Evolutionary conservation across 1,139 yeast species (phyloP).

Genomic region (Tardiomyces blankii): DNA sequence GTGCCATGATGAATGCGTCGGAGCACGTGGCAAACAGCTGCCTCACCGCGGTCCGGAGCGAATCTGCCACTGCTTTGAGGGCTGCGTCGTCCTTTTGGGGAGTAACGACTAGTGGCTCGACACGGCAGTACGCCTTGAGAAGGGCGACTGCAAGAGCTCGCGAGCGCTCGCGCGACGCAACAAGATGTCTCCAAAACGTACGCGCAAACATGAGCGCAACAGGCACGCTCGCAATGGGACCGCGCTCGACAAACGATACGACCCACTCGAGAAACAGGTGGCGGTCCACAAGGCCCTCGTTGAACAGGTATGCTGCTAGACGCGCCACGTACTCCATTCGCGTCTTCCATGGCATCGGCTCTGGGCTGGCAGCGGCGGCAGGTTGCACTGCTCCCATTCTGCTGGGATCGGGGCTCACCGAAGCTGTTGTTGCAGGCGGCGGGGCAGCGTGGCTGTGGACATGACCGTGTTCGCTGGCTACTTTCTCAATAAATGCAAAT

Average conservation of each 20-base stretch:
- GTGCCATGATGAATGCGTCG: conserved; percentile 71
- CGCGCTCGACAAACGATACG: conserved; percentile 42
- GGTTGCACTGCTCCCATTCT: background rate
- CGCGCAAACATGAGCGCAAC: conserved; percentile 47
- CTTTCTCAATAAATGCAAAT: conserved; percentile 45
- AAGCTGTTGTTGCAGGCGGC: background rate
- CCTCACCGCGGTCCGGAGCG: conserved; percentile 7
- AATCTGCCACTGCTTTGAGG: background rate
- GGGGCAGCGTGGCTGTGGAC: background rate
- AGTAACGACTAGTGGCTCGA: background rate
- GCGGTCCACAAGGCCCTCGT: conserved; percentile 56
- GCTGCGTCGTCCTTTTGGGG: background rate
- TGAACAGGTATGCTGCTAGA: conserved; percentile 51
- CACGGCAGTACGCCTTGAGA: background rate
- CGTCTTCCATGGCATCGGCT: conserved; percentile 32
- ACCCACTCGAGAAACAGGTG: conserved; percentile 53
- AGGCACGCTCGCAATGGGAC: conserved; percentile 36
- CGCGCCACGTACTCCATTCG: conserved; percentile 50
- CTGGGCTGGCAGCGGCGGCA: conserved; percentile 18
- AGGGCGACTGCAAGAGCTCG: conserved; percentile 49
- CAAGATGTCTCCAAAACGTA: conserved; percentile 61
- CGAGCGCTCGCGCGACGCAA: conserved; percentile 27
- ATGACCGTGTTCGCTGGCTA: conserved; percentile 13
- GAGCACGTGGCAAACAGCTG: conserved; percentile 41
- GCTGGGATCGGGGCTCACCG: background rate